Evolutionary conservation across 768 basidiomycete species (phyloP).

Genomic region (Agaricus subrufescens): DNA sequence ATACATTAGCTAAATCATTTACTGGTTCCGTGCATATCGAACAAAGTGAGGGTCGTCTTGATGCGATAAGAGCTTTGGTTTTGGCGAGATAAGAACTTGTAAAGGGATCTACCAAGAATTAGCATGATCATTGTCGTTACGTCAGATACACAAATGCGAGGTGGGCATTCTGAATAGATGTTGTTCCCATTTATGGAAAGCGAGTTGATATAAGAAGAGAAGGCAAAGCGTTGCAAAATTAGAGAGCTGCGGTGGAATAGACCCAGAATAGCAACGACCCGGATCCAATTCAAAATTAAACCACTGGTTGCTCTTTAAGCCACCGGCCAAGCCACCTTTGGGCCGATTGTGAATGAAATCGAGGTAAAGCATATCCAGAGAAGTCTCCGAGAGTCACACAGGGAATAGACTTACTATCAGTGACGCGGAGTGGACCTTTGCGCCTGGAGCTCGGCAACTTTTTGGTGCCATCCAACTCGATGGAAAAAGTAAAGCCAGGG

Average conservation of each 20-base stretch:
- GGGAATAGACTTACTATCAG: constrained; percentile 42
- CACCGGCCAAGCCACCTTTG: too few species aligned
- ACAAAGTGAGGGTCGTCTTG: constrained; percentile 32
- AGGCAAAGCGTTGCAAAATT: too few species aligned
- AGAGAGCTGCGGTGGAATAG: too few species aligned
- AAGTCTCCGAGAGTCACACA: not conserved
- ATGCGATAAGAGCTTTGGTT: constrained; percentile 35
- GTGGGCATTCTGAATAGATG: not conserved
- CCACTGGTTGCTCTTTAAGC: too few species aligned
- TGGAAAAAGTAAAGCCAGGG: constrained; percentile 40
- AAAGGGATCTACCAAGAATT: constrained; percentile 36
- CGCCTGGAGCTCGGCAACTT: constrained; percentile 45
- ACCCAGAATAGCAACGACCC: too few species aligned
- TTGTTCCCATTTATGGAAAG: not conserved
- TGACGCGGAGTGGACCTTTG: constrained; percentile 48
- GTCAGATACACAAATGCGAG: not conserved
- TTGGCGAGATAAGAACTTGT: constrained; percentile 46
- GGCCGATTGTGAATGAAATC: not conserved
- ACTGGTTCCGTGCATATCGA: constrained; percentile 42
- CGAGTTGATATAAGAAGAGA: not conserved
- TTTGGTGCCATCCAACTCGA: constrained; percentile 61
- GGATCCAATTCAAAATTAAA: too few species aligned
- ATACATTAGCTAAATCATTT: constrained; percentile 34
- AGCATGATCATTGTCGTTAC: not conserved
- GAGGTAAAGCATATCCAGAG: not conserved